These are phyloP conservation scores for Taphrina communis DNA, from an alignment of 1,139 yeast genomes.

Conservation along the genomic window DNA sequence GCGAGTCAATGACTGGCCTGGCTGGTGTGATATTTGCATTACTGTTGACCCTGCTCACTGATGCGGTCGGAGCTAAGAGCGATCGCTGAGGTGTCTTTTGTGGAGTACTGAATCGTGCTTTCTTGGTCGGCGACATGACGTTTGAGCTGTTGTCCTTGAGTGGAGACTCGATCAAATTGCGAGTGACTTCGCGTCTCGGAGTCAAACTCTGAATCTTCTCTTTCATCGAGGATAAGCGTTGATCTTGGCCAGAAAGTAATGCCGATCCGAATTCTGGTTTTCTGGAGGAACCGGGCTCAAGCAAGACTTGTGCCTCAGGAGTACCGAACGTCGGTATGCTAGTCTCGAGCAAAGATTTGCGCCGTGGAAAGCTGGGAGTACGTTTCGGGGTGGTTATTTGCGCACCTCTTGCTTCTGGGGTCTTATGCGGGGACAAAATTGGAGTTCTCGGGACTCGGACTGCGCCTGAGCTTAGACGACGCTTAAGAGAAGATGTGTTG, in stretches of 20 bases:
- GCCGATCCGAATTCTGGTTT: conserved; percentile 33
- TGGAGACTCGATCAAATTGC: neutral
- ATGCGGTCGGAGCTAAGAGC: conserved; percentile 17
- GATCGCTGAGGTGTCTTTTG: conserved; percentile 27
- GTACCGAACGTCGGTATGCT: conserved; percentile 25
- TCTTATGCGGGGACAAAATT: neutral
- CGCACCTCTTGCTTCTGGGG: neutral
- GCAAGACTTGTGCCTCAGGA: conserved; percentile 25
- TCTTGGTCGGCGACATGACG: conserved; percentile 7
- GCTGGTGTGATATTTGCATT: conserved; percentile 8
- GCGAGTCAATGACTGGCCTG: conserved; percentile 30
- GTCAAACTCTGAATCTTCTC: conserved; percentile 31
- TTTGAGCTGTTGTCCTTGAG: neutral
- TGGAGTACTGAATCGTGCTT: conserved; percentile 15
- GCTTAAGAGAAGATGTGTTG: conserved; percentile 4
- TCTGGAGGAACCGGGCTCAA: conserved; percentile 21
- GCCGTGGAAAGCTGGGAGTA: conserved; percentile 9
- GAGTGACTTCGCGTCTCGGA: conserved; percentile 24
- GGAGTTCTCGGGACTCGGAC: conserved; percentile 8
- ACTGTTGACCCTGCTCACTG: conserved; percentile 16
- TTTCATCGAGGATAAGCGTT: conserved; percentile 23
- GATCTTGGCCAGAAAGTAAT: conserved; percentile 9
- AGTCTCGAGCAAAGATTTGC: conserved; percentile 21
- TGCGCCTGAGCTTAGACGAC: conserved; percentile 25
- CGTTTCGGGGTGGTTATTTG: conserved; percentile 19